Percentiles rank a stretch among this genome's conserved stretches.
phyloP scores from a whole-genome alignment of 2,329 filamentous ascomycete species.

The Exophiala sp. region DNA sequence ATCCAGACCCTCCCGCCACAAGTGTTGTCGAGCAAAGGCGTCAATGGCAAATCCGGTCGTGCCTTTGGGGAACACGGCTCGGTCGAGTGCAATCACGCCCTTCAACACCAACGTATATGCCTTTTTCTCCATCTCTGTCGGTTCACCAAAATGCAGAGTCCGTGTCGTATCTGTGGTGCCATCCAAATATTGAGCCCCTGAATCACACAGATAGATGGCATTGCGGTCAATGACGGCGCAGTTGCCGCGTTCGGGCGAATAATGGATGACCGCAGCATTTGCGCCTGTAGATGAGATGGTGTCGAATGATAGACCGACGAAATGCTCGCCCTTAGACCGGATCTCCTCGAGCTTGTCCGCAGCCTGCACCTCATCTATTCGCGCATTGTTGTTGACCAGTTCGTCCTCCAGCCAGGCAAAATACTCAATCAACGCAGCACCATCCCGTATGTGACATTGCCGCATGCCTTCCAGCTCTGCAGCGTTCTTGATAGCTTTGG shows the following conservation, averaged over 20 bases:
- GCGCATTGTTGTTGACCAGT: slow-evolving; percentile 64
- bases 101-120: slow-evolving; percentile 93
- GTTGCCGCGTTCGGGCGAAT: slow-evolving; percentile 75
- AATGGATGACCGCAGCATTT: slow-evolving; percentile 93
- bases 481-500: slow-evolving; percentile 92
- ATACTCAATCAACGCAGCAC: slow-evolving; percentile 81
- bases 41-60: slow-evolving; percentile 92
- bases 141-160: slow-evolving; percentile 84
- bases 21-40: slow-evolving; percentile 75
- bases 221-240: slow-evolving; percentile 80
- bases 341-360: slow-evolving; percentile 77
- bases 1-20: slow-evolving; percentile 90
- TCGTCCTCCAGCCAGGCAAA: slow-evolving; percentile 97
- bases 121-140: slow-evolving; percentile 74
- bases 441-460: slow-evolving; percentile 86
- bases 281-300: slow-evolving; percentile 93
- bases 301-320: slow-evolving; percentile 85
- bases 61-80: slow-evolving; percentile 84
- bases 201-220: slow-evolving; percentile 90
- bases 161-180: slow-evolving; percentile 94
- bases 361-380: slow-evolving; percentile 81
- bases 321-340: slow-evolving; percentile 59
- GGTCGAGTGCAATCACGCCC: slow-evolving; percentile 83
- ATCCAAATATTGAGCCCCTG: slow-evolving; percentile 91
- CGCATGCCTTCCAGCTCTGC: slow-evolving; percentile 88